Evolutionary conservation across 352 stramenopile species (phyloP).

Genomic region (Phytopythium vexans): DNA sequence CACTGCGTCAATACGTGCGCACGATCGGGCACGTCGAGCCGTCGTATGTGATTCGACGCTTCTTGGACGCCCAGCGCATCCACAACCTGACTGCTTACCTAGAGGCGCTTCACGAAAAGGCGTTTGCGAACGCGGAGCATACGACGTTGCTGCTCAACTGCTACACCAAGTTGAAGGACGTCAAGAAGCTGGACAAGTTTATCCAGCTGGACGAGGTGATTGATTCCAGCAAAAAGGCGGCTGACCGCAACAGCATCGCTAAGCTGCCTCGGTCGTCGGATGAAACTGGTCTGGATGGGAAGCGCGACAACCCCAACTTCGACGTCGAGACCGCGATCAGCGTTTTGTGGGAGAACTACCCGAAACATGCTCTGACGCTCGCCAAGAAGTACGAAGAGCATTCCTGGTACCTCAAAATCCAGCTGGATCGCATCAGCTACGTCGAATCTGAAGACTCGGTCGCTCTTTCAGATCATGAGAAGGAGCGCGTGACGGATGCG

Average conservation of each 20-base stretch:
- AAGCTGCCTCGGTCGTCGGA: conserved; percentile 23
- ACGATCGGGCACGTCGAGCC: conserved; percentile 97
- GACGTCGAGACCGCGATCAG: conserved; percentile 92
- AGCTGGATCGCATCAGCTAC: conserved; percentile 89
- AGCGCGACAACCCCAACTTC: conserved; percentile 59
- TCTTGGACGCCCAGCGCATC: conserved; percentile 97
- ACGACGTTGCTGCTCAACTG: conserved; percentile 94
- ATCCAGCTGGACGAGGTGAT: conserved; percentile 84
- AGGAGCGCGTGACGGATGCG: conserved; percentile 84
- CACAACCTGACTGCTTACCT: conserved; percentile 96
- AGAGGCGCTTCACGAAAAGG: conserved; percentile 91
- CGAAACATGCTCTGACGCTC: conserved; percentile 85
- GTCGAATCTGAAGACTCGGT: conserved; percentile 74
- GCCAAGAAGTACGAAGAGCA: conserved; percentile 90
- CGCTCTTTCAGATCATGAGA: conserved; percentile 65
- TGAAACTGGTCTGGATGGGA: conserved; percentile 8
- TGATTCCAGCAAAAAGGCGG: conserved; percentile 37
- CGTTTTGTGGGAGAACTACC: conserved; percentile 92
- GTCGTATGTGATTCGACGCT: conserved; percentile 98
- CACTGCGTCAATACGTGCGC: conserved; percentile 96
- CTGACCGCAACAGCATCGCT: conserved; percentile 8
- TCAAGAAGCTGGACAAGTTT: conserved; percentile 92
- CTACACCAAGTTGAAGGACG: conserved; percentile 94
- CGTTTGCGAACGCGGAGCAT: conserved; percentile 89
- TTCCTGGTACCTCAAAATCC: conserved; percentile 92